A percentile compares a stretch with the other conserved stretches of the same genome.
Evolutionary conservation across 2,329 filamentous ascomycete genomes (phyloP).

Genomic region (Xylariaceae sp.): DNA sequence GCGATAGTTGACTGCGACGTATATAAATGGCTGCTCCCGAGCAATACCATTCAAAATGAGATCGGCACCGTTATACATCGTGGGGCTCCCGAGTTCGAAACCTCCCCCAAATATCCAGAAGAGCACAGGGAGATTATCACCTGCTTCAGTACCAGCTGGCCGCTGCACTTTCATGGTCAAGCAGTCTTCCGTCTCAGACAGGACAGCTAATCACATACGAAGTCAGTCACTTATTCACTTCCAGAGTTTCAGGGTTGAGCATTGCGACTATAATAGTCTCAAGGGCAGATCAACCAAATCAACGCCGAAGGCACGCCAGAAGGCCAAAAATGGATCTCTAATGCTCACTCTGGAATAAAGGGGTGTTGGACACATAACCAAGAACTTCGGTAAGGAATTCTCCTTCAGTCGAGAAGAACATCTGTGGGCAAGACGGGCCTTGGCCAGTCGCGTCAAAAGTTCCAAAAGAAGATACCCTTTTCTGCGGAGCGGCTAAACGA

Average conservation of each 20-base stretch:
- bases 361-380: conserved; percentile 48
- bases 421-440: conserved; percentile 67
- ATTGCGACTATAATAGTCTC: no score
- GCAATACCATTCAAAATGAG: conserved; percentile 43
- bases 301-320: no score
- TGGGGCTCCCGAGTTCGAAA: conserved; percentile 47
- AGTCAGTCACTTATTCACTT: no score
- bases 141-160: conserved; percentile 50
- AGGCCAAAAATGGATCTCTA: conserved; percentile 23
- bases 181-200: conserved; percentile 56
- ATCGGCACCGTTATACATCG: conserved; percentile 49
- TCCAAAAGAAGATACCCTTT: conserved; percentile 52
- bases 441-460: conserved; percentile 56
- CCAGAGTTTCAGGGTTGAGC: no score
- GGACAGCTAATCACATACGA: no score
- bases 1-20: conserved; percentile 75
- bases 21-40: conserved; percentile 62
- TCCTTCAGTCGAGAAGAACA: conserved; percentile 50
- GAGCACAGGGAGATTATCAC: conserved; percentile 59
- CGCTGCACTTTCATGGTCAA: conserved; percentile 58
- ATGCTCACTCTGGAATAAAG: conserved; percentile 52
- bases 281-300: no score
- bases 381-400: conserved; percentile 40
- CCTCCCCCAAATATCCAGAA: conserved; percentile 71
- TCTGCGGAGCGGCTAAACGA: conserved; percentile 65